Percentiles rank a stretch among this genome's conserved stretches.
Evolutionary conservation across 78 protist genomes (phyloP).

Genomic region (Chrysochromulina parva): DNA sequence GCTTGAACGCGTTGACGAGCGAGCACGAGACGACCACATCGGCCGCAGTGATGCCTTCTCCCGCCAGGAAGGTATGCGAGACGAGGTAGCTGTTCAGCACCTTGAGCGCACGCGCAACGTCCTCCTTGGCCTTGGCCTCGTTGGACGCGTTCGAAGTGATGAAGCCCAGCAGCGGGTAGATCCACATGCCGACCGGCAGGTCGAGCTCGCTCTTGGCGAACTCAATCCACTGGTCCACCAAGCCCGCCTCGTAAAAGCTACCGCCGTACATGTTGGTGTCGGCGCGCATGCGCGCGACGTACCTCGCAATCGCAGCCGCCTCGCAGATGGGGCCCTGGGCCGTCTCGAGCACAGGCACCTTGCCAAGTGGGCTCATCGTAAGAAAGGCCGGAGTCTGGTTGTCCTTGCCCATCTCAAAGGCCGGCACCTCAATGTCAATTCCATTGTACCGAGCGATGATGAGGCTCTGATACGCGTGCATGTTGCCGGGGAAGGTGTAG

Average conservation of each 20-base stretch:
- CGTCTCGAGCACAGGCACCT: conserved; percentile 78
- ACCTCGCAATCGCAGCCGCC: conserved; percentile 63
- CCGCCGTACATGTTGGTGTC: conserved; percentile 62
- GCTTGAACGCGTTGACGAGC: conserved; percentile 58
- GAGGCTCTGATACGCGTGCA: conserved; percentile 6
- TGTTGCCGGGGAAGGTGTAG: conserved; percentile 2
- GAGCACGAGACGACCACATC: conserved; percentile 71
- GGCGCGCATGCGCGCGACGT: conserved; percentile 2
- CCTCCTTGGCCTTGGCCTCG: conserved; percentile 45
- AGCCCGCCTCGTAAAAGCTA: conserved; percentile 57
- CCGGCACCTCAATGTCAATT: conserved; percentile 59
- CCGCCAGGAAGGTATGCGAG: conserved; percentile 71
- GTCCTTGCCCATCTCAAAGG: conserved; percentile 52
- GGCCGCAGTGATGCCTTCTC: conserved; percentile 74
- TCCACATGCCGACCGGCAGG: background rate
- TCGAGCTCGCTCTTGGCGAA: no score
- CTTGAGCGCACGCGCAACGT: conserved; percentile 44
- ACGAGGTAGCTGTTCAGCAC: conserved; percentile 52
- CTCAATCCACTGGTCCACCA: conserved; percentile 50
- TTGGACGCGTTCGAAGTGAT: conserved; percentile 18
- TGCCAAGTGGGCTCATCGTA: conserved; percentile 65
- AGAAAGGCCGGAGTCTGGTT: conserved; percentile 57
- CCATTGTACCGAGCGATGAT: conserved; percentile 78
- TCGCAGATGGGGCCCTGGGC: conserved; percentile 76
- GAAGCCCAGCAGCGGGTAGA: conserved; percentile 65